A percentile compares a stretch with the other conserved stretches of the same genome.
Conservation (phyloP, 2,329 filamentous ascomycete genomes). For the Alternaria tenuissima region DNA sequence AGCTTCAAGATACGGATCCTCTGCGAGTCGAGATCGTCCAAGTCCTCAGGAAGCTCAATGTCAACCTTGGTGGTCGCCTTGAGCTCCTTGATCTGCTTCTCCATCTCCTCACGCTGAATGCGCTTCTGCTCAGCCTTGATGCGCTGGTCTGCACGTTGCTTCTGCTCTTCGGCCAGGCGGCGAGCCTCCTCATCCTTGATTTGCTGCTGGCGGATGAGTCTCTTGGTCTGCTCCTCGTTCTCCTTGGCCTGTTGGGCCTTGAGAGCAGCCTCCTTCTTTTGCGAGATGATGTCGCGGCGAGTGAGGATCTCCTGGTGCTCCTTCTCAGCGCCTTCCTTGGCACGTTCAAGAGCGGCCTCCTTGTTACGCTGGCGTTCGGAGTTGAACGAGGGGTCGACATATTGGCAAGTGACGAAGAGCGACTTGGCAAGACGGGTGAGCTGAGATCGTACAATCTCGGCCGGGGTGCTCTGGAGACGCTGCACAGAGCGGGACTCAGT, state of each 20-base stretch:
- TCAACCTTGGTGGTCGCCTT: slow-evolving; percentile 91
- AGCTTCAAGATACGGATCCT: slow-evolving; percentile 94
- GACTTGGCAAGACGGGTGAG: slow-evolving; percentile 90
- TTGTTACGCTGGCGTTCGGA: slow-evolving; percentile 81
- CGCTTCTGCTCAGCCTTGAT: slow-evolving; percentile 66
- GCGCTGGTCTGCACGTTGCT: slow-evolving; percentile 87
- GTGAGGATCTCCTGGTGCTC: slow-evolving; percentile 87
- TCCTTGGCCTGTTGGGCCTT: slow-evolving; percentile 88
- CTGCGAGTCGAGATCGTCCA: slow-evolving; percentile 66
- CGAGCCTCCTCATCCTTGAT: slow-evolving; percentile 88
- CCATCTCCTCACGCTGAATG: slow-evolving; percentile 62
- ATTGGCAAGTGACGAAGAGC: slow-evolving; percentile 92
- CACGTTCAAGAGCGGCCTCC: slow-evolving; percentile 79
- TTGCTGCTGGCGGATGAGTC: slow-evolving; percentile 85
- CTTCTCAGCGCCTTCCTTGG: slow-evolving; percentile 86
- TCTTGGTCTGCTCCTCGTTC: slow-evolving; percentile 89
- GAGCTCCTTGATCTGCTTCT: slow-evolving; percentile 93
- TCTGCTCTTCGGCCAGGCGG: slow-evolving; percentile 90
- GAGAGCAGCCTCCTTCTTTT: slow-evolving; percentile 95
- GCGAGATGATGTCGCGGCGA: slow-evolving; percentile 90
- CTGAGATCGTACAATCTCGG: slow-evolving; percentile 96
- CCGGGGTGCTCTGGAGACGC: slow-evolving; percentile 94
- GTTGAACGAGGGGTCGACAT: slow-evolving; percentile 90
- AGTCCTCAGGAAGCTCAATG: slow-evolving; percentile 81
- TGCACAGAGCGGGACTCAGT: slow-evolving; percentile 85